Evolutionary conservation across 2,329 filamentous ascomycete genomes (phyloP).

Genomic region (Geosmithia putterillii): DNA sequence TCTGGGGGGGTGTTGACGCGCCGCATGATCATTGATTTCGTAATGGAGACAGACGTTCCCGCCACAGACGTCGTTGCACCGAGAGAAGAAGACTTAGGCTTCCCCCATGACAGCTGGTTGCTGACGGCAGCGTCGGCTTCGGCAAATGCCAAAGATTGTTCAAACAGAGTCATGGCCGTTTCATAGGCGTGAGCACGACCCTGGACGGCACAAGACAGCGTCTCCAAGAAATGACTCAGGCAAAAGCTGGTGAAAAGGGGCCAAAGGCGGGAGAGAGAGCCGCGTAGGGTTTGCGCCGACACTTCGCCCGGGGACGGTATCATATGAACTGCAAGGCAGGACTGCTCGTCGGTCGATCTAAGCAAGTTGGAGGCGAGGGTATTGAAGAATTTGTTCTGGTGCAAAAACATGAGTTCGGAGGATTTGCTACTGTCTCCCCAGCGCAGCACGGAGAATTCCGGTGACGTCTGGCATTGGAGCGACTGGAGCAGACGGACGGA

Average conservation of each 20-base stretch:
- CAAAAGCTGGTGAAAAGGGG: slow-evolving; percentile 59
- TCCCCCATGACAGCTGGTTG: slow-evolving; percentile 61
- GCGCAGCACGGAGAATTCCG: slow-evolving; percentile 55
- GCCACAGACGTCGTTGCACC: background rate
- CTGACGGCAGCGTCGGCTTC: slow-evolving; percentile 85
- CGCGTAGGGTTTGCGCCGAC: slow-evolving; percentile 44
- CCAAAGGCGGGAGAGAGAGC: slow-evolving; percentile 69
- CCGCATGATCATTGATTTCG: slow-evolving; percentile 56
- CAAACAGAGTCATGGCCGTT: slow-evolving; percentile 91
- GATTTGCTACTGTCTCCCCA: slow-evolving; percentile 56
- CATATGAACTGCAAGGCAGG: slow-evolving; percentile 69
- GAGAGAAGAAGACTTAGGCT: slow-evolving; percentile 17
- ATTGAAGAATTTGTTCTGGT: slow-evolving; percentile 59
- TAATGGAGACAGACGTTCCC: slow-evolving; percentile 31
- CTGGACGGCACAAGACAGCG: slow-evolving; percentile 75
- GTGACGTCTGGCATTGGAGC: slow-evolving; percentile 83
- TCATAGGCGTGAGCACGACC: slow-evolving; percentile 70
- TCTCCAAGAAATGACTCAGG: slow-evolving; percentile 79
- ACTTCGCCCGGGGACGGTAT: slow-evolving; percentile 36
- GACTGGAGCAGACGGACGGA: slow-evolving; percentile 62
- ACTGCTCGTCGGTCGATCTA: slow-evolving; percentile 60
- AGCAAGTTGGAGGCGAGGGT: slow-evolving; percentile 57
- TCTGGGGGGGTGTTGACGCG: slow-evolving; percentile 83
- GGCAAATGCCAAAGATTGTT: slow-evolving; percentile 90
- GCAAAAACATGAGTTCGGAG: slow-evolving; percentile 57